These are phyloP conservation scores for Aureoboletus auriporus DNA, from an alignment of 768 basidiomycete species.

Conservation along the genomic window DNA sequence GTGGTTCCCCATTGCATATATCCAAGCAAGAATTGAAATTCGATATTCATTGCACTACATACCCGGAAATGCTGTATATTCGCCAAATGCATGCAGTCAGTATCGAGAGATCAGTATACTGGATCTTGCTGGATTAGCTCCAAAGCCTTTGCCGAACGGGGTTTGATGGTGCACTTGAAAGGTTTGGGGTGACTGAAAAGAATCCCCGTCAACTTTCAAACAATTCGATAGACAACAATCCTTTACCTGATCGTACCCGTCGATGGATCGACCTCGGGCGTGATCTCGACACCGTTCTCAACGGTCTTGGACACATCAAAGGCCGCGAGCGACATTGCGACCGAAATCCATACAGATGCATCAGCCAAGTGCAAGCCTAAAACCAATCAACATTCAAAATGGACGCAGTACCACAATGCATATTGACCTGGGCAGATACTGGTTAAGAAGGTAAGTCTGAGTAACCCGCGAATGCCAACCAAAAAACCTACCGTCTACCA, in stretches of 20 bases:
- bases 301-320: slow-evolving; percentile 45
- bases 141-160: slow-evolving; percentile 55
- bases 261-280: slow-evolving; percentile 53
- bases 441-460: slow-evolving; percentile 1
- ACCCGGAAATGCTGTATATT: too few relatives aligned
- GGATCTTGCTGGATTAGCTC: slow-evolving; percentile 49
- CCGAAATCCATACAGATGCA: slow-evolving; percentile 42
- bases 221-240: neutral
- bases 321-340: slow-evolving; percentile 42
- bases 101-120: neutral
- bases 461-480: slow-evolving; percentile 1
- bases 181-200: slow-evolving; percentile 51
- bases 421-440: slow-evolving; percentile 29
- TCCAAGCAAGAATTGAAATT: too few relatives aligned
- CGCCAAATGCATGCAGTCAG: too few relatives aligned
- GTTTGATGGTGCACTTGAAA: slow-evolving; percentile 55
- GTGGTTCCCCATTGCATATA: too few relatives aligned
- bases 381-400: slow-evolving; percentile 23
- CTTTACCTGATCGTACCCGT: slow-evolving; percentile 60
- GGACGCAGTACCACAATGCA: neutral
- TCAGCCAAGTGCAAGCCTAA: slow-evolving; percentile 50
- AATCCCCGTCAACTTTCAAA: slow-evolving; percentile 1
- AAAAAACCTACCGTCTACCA: slow-evolving; percentile 48
- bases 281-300: slow-evolving; percentile 43
- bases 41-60: too few relatives aligned